These are phyloP conservation scores for Colletotrichum scovillei DNA, from an alignment of 2,329 filamentous ascomycete species.

Conservation along the genomic window DNA sequence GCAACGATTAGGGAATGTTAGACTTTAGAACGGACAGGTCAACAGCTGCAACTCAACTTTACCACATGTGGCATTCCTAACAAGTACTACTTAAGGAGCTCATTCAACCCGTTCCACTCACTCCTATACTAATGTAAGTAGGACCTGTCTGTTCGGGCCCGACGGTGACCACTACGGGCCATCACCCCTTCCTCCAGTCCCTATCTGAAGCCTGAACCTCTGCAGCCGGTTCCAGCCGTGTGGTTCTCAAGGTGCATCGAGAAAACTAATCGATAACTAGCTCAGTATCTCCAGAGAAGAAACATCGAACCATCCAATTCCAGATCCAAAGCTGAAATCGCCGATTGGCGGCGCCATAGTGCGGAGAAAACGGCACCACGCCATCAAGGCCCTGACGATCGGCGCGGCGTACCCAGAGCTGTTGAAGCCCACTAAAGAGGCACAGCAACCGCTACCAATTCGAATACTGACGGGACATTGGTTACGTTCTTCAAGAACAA, in stretches of 20 bases:
- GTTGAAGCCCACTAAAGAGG: constrained; percentile 14
- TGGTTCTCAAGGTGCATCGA: not conserved
- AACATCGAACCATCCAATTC: not conserved
- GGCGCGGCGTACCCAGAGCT: not conserved
- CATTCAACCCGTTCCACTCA: too few relatives aligned
- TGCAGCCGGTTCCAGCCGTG: not conserved
- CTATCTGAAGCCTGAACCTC: not conserved
- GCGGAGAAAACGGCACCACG: constrained; percentile 11
- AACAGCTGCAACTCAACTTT: too few relatives aligned
- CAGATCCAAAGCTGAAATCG: constrained; percentile 20
- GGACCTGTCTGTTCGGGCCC: too few relatives aligned
- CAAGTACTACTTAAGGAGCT: too few relatives aligned
- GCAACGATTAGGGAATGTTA: too few relatives aligned
- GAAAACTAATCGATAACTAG: not conserved
- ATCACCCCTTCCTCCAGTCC: too few relatives aligned
- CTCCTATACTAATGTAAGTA: too few relatives aligned
- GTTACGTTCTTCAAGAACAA: not conserved
- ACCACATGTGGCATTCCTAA: too few relatives aligned
- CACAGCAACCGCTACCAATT: not conserved
- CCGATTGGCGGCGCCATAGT: constrained; percentile 1
- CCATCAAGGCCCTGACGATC: constrained; percentile 13
- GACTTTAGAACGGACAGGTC: rapidly evolving
- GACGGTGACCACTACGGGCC: not conserved
- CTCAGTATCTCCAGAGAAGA: not conserved
- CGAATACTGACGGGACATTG: not conserved